A percentile compares a stretch with the other conserved stretches of the same genome.
phyloP scores from a whole-genome alignment of 2,329 filamentous ascomycete genomes.

The Trichoderma citrinoviride region DNA sequence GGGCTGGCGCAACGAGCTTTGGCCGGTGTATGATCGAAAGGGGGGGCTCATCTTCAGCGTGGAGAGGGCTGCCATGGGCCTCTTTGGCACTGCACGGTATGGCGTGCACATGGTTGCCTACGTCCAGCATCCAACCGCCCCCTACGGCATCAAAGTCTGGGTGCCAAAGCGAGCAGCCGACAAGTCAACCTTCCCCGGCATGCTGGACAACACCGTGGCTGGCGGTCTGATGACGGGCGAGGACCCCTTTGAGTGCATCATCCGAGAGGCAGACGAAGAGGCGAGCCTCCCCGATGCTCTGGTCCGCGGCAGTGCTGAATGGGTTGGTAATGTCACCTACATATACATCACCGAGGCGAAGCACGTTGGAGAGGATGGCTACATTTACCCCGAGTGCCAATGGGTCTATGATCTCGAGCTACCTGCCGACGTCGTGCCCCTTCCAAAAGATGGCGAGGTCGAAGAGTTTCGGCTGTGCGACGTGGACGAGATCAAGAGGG shows the following conservation, averaged over 20 bases:
- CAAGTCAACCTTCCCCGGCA: conserved; percentile 87
- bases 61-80: conserved; percentile 69
- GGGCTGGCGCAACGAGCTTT: conserved; percentile 79
- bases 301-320: conserved; percentile 58
- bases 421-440: conserved; percentile 62
- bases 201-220: conserved; percentile 93
- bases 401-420: conserved; percentile 89
- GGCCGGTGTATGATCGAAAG: conserved; percentile 69
- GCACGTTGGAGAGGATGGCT: conserved; percentile 74
- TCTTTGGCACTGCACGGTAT: conserved; percentile 75
- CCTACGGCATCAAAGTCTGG: conserved; percentile 73
- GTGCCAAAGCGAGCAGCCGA: conserved; percentile 69
- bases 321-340: conserved; percentile 75
- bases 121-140: conserved; percentile 42
- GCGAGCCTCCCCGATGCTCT: conserved; percentile 72
- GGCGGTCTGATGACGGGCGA: conserved; percentile 76
- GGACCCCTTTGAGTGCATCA: conserved; percentile 72
- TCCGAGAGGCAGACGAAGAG: conserved; percentile 87
- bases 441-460: conserved; percentile 85
- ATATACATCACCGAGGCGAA: conserved; percentile 73
- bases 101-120: conserved; percentile 82
- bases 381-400: conserved; percentile 87
- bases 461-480: conserved; percentile 77
- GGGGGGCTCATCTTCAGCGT: conserved; percentile 67
- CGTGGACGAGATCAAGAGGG: conserved; percentile 70